Percentiles rank a stretch among this genome's conserved stretches.
Conservation (phyloP, 2,329 filamentous ascomycete species). For the Alternaria arborescens region DNA sequence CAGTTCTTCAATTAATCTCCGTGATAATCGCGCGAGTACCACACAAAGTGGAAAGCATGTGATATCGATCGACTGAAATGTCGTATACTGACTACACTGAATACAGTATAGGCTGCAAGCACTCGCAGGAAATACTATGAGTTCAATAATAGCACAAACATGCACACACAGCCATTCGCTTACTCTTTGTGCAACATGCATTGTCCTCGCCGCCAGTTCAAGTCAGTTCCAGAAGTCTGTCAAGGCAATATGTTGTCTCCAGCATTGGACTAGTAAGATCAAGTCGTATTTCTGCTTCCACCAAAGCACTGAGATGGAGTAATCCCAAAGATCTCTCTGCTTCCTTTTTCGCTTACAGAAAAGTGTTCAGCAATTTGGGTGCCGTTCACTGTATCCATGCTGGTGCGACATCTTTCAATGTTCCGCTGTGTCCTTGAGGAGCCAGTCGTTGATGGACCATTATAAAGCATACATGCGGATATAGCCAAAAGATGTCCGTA, state of each 20-base stretch:
- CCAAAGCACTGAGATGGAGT: background rate
- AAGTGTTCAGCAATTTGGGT: background rate
- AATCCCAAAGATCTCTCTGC: background rate
- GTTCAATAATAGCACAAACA: background rate
- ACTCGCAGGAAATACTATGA: background rate
- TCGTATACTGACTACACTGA: background rate
- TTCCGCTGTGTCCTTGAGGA: background rate
- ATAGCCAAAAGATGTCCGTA: background rate
- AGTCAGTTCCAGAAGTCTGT: background rate
- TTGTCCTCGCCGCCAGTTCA: background rate
- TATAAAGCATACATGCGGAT: background rate
- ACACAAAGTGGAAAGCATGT: background rate
- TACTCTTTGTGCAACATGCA: background rate
- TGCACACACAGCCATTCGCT: background rate
- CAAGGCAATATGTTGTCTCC: background rate
- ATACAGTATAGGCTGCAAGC: background rate
- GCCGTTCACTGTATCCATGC: background rate
- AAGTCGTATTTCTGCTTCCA: background rate
- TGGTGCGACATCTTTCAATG: background rate
- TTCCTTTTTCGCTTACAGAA: background rate
- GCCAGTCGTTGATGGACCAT: background rate
- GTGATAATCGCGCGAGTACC: background rate
- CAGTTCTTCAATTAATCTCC: background rate
- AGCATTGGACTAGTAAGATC: background rate
- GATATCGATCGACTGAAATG: background rate